Evolutionary conservation across 1,284 basidiomycete genomes (phyloP).

Genomic region (Microbotryum lychnidis-dioicae): DNA sequence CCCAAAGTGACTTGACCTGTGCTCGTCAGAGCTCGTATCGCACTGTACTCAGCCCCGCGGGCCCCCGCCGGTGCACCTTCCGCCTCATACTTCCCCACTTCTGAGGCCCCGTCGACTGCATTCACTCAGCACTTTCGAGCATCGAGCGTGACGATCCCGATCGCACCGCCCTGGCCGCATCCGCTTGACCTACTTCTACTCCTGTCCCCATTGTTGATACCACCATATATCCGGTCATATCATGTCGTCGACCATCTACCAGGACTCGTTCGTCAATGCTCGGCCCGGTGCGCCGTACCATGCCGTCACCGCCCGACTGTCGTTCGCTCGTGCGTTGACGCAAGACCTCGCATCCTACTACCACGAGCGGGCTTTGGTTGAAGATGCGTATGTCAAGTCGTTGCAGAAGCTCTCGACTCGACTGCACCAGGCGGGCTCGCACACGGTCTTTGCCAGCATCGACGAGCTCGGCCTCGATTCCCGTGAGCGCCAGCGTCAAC

Average conservation of each 20-base stretch:
- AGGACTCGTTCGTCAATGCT: slow-evolving; percentile 12
- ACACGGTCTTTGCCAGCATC: slow-evolving; percentile 9
- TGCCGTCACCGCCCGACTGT: slow-evolving; percentile 13
- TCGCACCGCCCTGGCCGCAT: neutral
- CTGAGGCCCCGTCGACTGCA: too few species aligned
- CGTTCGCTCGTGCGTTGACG: slow-evolving; percentile 20
- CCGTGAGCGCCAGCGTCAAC: slow-evolving; percentile 4
- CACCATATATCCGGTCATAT: neutral
- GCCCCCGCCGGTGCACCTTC: too few species aligned
- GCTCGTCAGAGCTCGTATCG: too few species aligned
- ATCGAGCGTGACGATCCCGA: neutral
- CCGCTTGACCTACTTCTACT: neutral
- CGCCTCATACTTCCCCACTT: too few species aligned
- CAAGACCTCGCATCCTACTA: slow-evolving; percentile 44
- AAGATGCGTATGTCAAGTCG: slow-evolving; percentile 45
- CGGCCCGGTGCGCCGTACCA: slow-evolving; percentile 19
- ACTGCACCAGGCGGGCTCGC: slow-evolving; percentile 35
- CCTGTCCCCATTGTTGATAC: too few species aligned
- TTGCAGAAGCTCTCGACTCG: slow-evolving; percentile 45
- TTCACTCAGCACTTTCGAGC: neutral
- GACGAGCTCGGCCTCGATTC: slow-evolving; percentile 3
- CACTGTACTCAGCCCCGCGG: too few species aligned
- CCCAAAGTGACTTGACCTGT: too few species aligned
- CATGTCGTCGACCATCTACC: slow-evolving; percentile 12
- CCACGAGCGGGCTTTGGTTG: slow-evolving; percentile 45